Base-by-base conservation (phyloP, 176 grass and related monocot species). In the Oryza officinalis region DNA sequence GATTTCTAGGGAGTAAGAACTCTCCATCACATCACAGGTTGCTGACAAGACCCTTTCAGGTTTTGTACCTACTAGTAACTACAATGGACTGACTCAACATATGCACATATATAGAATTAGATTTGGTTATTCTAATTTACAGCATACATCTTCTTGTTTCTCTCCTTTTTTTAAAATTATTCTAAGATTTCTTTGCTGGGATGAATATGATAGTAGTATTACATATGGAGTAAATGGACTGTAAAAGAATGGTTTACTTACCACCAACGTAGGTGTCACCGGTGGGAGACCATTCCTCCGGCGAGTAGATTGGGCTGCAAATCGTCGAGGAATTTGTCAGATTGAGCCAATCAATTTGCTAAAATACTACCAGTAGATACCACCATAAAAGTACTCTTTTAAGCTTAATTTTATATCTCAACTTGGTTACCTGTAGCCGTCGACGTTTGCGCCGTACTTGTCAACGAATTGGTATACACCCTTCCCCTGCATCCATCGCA, bases 361-460 rank as follows among this genome's bases (percentile, higher is more conserved):
- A 57, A 17, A 50, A 50, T 5, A 50, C 15, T 17, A 17, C 4
- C 2, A 0, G 20, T 54, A n/a, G 20, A 57, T 22, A 57, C 2
- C 52, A 57, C 20, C 37, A 7, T 38, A 38, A 38, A 38, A 38
- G 7, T 38, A 38, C 13, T 60, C 22, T 0, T 6, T 23, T 18
- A 2, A 8, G 8, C 8, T 60, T 60, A 60, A 60, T 60, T 60
- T 8, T 23, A 60, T 59, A n/a, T 61, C 2, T 8, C 57, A 11
- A 25, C n/a, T 23, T 67, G 63, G 7, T 84, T 77, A 90, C 88
- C 88, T 90, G 88, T 90, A 88, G 44, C 96, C 96, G 78, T 98
- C 91, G 27, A 98, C 96, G 81, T 98, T 98, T 33, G 96, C 93
- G 20, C 96, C 96, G 30, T 98, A 98, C 86, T 98, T 98, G 96